A percentile compares a stretch with the other conserved stretches of the same genome.
Evolutionary conservation across 345 rosid species (phyloP).

Genomic region (Aquilaria sinensis): DNA sequence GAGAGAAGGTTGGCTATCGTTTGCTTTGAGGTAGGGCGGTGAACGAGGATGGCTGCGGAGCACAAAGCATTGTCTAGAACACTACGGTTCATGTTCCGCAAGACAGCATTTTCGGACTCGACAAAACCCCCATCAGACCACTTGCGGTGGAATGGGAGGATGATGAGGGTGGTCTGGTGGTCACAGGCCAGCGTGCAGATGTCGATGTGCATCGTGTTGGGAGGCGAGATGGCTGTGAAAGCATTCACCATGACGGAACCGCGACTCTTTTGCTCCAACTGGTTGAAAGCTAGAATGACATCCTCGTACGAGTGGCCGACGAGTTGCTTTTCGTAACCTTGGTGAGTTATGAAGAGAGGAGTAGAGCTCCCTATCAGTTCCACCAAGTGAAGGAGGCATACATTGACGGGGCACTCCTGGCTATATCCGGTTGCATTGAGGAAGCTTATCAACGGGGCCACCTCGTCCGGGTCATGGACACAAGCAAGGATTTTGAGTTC

Average conservation of each 20-base stretch:
- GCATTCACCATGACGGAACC: slow-evolving; percentile 13
- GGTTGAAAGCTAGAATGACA: slow-evolving; percentile 21
- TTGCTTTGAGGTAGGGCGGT: slow-evolving; percentile 6
- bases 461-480: slow-evolving; percentile 33
- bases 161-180: slow-evolving; percentile 24
- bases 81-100: slow-evolving; percentile 23
- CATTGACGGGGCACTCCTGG: slow-evolving; percentile 7
- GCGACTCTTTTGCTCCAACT: slow-evolving; percentile 16
- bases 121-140: slow-evolving; percentile 22
- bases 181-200: slow-evolving; percentile 27
- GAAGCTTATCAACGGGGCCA: slow-evolving; percentile 12
- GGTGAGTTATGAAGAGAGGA: slow-evolving; percentile 31
- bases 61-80: slow-evolving; percentile 34
- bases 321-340: neutral
- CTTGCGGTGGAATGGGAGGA: slow-evolving; percentile 39
- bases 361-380: slow-evolving; percentile 21
- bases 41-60: slow-evolving; percentile 28
- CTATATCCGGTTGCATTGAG: slow-evolving; percentile 11
- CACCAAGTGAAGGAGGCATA: slow-evolving; percentile 24
- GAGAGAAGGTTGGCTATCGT: slow-evolving; percentile 2
- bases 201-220: slow-evolving; percentile 31
- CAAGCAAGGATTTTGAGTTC: slow-evolving; percentile 34
- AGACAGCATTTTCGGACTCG: slow-evolving; percentile 15
- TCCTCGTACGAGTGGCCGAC: slow-evolving; percentile 6
- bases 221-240: slow-evolving; percentile 34